Evolutionary conservation across 495 filamentous ascomycete species (phyloP).

Genomic region (Beverwykella pulmonaria): DNA sequence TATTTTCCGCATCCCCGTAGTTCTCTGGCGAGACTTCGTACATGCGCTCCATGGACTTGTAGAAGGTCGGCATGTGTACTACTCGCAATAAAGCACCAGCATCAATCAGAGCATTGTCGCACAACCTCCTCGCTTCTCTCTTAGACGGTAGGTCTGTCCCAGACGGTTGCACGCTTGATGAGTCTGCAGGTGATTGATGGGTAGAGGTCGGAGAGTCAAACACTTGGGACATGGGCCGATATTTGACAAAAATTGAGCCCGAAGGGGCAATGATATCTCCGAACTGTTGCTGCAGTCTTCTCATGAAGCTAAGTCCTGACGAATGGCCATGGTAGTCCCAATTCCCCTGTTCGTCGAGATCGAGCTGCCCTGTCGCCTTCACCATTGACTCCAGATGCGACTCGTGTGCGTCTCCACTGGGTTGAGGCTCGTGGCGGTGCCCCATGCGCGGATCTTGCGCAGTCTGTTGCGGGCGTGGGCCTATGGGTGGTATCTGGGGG

Average conservation of each 20-base stretch:
- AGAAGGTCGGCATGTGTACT: constrained; percentile 88
- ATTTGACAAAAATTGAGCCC: constrained; percentile 45
- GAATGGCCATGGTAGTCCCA: constrained; percentile 96
- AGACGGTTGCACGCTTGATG: constrained; percentile 15
- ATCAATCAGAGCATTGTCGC: constrained; percentile 77
- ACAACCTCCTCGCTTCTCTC: constrained; percentile 67
- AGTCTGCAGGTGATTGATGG: constrained; percentile 62
- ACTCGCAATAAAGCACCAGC: constrained; percentile 82
- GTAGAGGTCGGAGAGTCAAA: constrained; percentile 73
- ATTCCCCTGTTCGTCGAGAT: constrained; percentile 86
- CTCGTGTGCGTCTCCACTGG: constrained; percentile 58
- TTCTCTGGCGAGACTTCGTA: constrained; percentile 73
- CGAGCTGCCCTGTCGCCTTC: constrained; percentile 81
- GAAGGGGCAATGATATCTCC: constrained; percentile 59
- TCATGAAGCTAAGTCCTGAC: constrained; percentile 84
- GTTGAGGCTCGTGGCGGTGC: constrained; percentile 11
- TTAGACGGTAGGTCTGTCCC: constrained; percentile 62
- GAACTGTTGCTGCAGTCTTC: constrained; percentile 82
- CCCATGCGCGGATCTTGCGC: constrained; percentile 10
- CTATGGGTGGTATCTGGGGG: constrained; percentile 23
- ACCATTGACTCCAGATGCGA: constrained; percentile 93
- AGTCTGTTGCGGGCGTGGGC: constrained; percentile 19
- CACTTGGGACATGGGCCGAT: constrained; percentile 53
- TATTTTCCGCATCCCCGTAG: constrained; percentile 73
- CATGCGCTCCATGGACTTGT: constrained; percentile 72